Evolutionary conservation across 495 filamentous ascomycete species (phyloP), one percentile per base, ranked within the genome.

Genomic region (Viridothelium virens): DNA sequence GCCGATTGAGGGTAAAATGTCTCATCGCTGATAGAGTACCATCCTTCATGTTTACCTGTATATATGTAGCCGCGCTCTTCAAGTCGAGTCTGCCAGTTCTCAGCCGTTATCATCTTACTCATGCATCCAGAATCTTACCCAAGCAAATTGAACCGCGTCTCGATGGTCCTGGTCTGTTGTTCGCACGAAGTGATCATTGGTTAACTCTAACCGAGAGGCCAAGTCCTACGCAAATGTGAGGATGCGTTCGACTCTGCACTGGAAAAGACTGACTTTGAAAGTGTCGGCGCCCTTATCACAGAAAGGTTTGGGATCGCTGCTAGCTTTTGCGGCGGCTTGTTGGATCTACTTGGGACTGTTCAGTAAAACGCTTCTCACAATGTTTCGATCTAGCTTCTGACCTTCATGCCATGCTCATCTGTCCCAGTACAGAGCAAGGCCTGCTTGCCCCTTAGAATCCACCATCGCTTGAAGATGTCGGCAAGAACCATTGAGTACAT

Each of bases 391-490:
- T 7, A 33, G 25, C 5, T 34, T 34, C 31, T 7, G 73, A 85
- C 83, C 78, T 98, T 97, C 86, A 96, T 91, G 18, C 94, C 94
- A 74, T 98, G 92, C 74, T 98, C 94, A 75, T 98, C 94, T n/a
- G 91, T 96, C 38, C 94, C 94, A 0, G 95, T 98, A 71, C 87
- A 85, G 4, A 97, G 79, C 68, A 91, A 80, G 2, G 92, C 90
- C 53, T 80, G 77, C 37, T 83, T 82, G 3, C 91, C 91, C 61
- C 86, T 78, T 16, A 97, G 79, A n/a, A 83, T 77, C 71, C 96
- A 87, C 91, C 91, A 98, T 77, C 94, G 83, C 76, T 97, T 97
- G 70, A 96, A 77, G 68, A 96, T 85, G 76, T 98, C 94, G 63
- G 91, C 82, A 62, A 97, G 81, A 70, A 97, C 80, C 85, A 97